Evolutionary conservation across 73 alveolate species (phyloP).

Genomic region (Vitrella brassicaformis): DNA sequence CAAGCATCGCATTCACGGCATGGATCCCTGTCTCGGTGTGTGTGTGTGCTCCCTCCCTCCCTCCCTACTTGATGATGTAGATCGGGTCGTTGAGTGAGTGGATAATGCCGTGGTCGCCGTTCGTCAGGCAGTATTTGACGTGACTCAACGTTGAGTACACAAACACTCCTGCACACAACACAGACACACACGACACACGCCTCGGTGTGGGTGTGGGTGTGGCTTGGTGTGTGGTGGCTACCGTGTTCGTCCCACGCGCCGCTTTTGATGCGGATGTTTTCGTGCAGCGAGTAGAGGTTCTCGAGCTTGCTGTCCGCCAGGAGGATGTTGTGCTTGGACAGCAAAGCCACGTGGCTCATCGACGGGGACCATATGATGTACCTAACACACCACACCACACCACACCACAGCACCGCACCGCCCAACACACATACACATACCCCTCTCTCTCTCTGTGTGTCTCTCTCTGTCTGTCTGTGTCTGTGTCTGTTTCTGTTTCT

Average conservation of each 20-base stretch:
- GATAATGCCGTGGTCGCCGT: conserved; percentile 59
- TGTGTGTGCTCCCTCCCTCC: neutral
- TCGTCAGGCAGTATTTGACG: conserved; percentile 71
- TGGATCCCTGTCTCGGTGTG: conserved; percentile 4
- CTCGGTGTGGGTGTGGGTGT: no score
- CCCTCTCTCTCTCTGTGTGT: neutral
- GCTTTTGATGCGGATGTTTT: conserved; percentile 68
- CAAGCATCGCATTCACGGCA: conserved; percentile 7
- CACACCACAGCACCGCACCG: no score
- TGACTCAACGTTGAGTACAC: conserved; percentile 86
- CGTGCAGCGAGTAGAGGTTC: conserved; percentile 51
- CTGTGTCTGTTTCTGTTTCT: no score
- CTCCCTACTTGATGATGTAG: conserved; percentile 40
- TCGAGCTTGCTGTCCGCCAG: conserved; percentile 14
- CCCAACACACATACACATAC: neutral
- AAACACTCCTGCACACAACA: neutral
- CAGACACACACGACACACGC: no score
- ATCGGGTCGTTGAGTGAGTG: conserved; percentile 54
- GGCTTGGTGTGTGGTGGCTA: no score
- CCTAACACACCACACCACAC: no score
- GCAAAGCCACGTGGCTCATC: conserved; percentile 67
- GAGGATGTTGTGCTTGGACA: conserved; percentile 49
- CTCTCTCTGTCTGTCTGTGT: neutral
- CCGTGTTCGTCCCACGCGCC: conserved; percentile 86
- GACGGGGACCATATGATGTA: conserved; percentile 71